Base-by-base conservation (phyloP, 805 yeast species). In the Nakazawaea wyomingensis region DNA sequence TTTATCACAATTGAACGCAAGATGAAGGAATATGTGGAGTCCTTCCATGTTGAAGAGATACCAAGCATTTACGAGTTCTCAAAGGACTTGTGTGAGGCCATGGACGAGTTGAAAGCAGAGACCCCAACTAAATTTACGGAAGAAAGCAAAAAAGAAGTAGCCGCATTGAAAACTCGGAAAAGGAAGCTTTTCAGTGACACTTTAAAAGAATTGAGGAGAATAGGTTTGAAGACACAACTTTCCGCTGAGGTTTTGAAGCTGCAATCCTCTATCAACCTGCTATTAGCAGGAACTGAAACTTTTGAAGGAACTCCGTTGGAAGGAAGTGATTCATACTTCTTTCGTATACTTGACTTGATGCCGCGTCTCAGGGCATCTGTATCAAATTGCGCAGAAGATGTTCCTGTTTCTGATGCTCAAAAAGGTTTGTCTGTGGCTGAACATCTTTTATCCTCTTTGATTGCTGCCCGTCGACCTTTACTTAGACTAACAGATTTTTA, bases 81-180 rank as follows among this genome's bases (percentile, higher is more conserved):
- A 1, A 63, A 64, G 24, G 79, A 72, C 7, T 58, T 84, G 13
- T 53, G 74, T 1, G 68, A 61, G 20, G 82, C 78, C 34, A 80
- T 87, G 59, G 80, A 78, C 8, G 60, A 74, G 11, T 68, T 95
- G 32, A 72, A 78, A 42, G 69, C 75, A 22, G 95, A 85, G 50
- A 93, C 99, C 0, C 99, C 99, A 1, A 62, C 65, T 1, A 72
- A 66, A 3, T 67, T 72, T 50, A 82, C 75, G 4, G 87, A 90
- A 42, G 95, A 85, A 30, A 80, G 78, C 50, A 88, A 89, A 63
- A 84, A 84, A 57, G 55, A 67, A 1, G 61, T 83, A 30, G 81
- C 89, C 2, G 72, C 87, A 5, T 68, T 93, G 61, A 85, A 83
- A 54, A 72, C 82, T n/a, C 91, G 87, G 54, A 93, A 93, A 62